Conservation (phyloP, 2,329 filamentous ascomycete genomes). For the Podosphaera aphanis region DNA sequence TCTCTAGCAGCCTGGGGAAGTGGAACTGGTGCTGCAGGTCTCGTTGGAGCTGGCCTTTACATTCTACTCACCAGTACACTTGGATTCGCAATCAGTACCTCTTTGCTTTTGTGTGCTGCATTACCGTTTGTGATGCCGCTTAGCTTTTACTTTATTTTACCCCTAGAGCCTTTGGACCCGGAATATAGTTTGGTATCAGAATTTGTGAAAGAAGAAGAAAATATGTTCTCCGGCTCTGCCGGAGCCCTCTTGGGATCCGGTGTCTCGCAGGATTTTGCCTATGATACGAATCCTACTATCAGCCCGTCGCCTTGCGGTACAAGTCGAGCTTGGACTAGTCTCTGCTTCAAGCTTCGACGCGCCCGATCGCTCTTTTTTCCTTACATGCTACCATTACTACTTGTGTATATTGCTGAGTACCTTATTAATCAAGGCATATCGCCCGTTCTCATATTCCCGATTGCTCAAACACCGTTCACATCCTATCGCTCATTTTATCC, state of each 20-base stretch:
- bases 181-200: not conserved
- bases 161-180: slow-evolving; percentile 26
- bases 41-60: slow-evolving; percentile 73
- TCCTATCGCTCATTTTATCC: slow-evolving; percentile 80
- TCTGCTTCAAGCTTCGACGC: slow-evolving; percentile 35
- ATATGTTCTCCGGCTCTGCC: not conserved
- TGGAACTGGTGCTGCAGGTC: slow-evolving; percentile 70
- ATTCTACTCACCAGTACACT: slow-evolving; percentile 64
- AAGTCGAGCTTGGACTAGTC: slow-evolving; percentile 4
- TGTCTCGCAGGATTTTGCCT: not conserved
- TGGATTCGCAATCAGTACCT: slow-evolving; percentile 48
- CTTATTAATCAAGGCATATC: slow-evolving; percentile 90
- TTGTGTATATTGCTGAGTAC: slow-evolving; percentile 92
- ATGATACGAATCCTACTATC: not conserved
- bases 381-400: slow-evolving; percentile 70
- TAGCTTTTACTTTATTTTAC: slow-evolving; percentile 67
- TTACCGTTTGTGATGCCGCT: slow-evolving; percentile 63
- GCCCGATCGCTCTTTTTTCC: slow-evolving; percentile 47
- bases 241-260: not conserved
- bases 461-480: slow-evolving; percentile 50
- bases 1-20: slow-evolving; percentile 81
- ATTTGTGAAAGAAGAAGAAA: not conserved
- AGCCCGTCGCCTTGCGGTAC: not conserved
- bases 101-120: slow-evolving; percentile 54
- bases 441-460: slow-evolving; percentile 71